Evolutionary conservation across 345 rosid species (phyloP), one percentile per base, ranked within the genome.

Genomic region (Physaria fendleri): DNA sequence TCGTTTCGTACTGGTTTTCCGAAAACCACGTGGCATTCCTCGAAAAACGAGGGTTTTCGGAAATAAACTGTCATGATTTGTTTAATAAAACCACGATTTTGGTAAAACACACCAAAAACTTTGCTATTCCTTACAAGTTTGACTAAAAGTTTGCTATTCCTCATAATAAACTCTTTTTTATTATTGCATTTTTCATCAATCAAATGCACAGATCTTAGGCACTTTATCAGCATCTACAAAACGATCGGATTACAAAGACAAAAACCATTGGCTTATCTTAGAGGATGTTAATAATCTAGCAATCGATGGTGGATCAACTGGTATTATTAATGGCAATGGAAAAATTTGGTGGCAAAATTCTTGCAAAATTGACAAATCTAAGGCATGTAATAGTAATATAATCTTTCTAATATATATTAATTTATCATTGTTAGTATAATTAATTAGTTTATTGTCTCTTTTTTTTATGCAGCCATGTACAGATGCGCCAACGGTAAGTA

Each of bases 261-360:
- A 29, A 4, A 78, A 68, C 29, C 87, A 80, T 44, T 92, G 98
- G 98, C 71, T 92, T 58, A 0, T 75, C 5, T 65, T 92, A 35
- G 84, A 82, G 2, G 49, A 32, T 8, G 78, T 92, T 39, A 12
- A 80, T 5, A 77, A 82, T 66, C 38, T 92, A 33, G 15, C 41
- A 12, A 57, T 92, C 10, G 71, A 77, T 43, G 98, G 98, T 4
- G 96, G 88, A 18, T 90, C 92, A 27, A 76, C 64, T 8, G 96
- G 98, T 25, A 78, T 61, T 23, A 71, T 92, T 2, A 69, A 88
- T 59, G 98, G 98, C 6, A 84, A 86, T 14, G 98, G 98, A 13
- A 71, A 80, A 18, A 79, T 80, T 16, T 92, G 98, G 96, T 92
- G 98, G 96, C 56, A 85, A 65, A 82, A 84, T 34, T 91, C 98